These are phyloP conservation scores for Adansonia grandidieri DNA, from an alignment of 441 rosid genomes.

Conservation along the genomic window DNA sequence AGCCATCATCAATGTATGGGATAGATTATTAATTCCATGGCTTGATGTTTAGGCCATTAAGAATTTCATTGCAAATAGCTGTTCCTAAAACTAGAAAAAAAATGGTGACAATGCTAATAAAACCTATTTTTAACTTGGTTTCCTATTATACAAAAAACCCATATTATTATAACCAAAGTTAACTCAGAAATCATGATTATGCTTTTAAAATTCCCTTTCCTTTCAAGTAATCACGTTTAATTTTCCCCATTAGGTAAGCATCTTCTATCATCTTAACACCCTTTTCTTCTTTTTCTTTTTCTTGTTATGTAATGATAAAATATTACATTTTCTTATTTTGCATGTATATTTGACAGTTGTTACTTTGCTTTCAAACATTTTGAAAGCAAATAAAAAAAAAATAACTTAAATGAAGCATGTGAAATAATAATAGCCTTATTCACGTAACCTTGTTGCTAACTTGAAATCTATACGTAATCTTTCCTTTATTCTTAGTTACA, in stretches of 20 bases:
- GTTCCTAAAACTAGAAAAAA: neutral
- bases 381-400: neutral
- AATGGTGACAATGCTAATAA: too few species aligned
- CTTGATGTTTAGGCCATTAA: neutral
- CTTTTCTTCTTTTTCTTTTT: neutral
- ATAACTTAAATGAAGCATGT: neutral
- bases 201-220: neutral
- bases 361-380: neutral
- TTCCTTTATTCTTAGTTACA: too few species aligned
- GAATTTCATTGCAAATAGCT: neutral
- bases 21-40: neutral
- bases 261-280: neutral
- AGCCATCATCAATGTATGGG: constrained; percentile 13
- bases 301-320: neutral
- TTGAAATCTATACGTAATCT: too few species aligned
- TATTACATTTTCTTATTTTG: too few species aligned
- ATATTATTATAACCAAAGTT: neutral
- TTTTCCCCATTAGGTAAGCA: constrained; percentile 4
- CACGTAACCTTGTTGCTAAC: too few species aligned
- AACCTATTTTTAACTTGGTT: neutral
- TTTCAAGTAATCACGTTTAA: neutral
- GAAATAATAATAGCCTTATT: too few species aligned
- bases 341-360: neutral
- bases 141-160: neutral
- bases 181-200: neutral